These are phyloP conservation scores for Acorus gramineus DNA, from an alignment of 106 monocot genomes.

Conservation along the genomic window DNA sequence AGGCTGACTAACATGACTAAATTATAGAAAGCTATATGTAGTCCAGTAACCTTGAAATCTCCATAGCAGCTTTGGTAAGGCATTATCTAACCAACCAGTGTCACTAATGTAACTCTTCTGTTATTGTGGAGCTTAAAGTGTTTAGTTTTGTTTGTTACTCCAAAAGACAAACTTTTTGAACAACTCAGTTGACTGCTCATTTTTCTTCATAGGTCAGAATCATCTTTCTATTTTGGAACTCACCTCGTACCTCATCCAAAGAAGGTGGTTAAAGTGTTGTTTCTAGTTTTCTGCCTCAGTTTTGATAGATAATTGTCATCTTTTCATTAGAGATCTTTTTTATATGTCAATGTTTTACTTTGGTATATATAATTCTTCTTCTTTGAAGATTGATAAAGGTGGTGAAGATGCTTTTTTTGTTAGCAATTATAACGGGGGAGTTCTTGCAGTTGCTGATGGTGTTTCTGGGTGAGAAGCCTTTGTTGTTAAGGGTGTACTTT, in stretches of 20 bases:
- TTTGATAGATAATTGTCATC: too few relatives aligned
- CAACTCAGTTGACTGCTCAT: slow-evolving; percentile 1
- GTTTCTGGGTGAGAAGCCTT: slow-evolving; percentile 69
- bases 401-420: slow-evolving; percentile 94
- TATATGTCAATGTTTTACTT: background rate
- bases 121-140: too few relatives aligned
- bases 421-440: slow-evolving; percentile 48
- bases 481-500: background rate
- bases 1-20: too few relatives aligned
- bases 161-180: too few relatives aligned
- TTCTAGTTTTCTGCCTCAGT: too few relatives aligned
- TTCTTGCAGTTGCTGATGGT: slow-evolving; percentile 88
- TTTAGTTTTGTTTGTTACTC: too few relatives aligned
- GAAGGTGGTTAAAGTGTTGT: slow-evolving; percentile 34
- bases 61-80: too few relatives aligned
- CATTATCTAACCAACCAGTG: too few relatives aligned
- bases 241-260: slow-evolving; percentile 83
- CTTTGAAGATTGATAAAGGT: slow-evolving; percentile 56
- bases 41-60: too few relatives aligned
- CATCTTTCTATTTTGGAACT: slow-evolving; percentile 54
- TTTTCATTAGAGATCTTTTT: too few relatives aligned
- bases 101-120: too few relatives aligned
- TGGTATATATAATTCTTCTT: background rate
- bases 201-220: slow-evolving; percentile 46
- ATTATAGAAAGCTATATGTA: too few relatives aligned